Percentiles rank a stretch among this genome's conserved stretches.
phyloP scores from a whole-genome alignment of 2,329 filamentous ascomycete genomes.

The Acarospora socialis region DNA sequence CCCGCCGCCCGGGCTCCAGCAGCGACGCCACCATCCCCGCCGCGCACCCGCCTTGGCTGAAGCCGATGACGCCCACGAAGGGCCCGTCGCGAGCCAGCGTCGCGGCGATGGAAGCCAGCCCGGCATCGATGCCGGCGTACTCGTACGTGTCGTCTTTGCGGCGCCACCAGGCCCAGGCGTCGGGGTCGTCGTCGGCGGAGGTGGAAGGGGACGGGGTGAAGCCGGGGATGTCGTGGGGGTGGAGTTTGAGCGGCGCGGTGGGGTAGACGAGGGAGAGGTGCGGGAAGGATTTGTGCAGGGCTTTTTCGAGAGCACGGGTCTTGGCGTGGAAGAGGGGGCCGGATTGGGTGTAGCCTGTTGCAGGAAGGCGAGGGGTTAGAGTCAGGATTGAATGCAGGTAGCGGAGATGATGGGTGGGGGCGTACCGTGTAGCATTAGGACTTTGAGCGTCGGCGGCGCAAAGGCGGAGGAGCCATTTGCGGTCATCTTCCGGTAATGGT shows the following conservation, averaged over 20 bases:
- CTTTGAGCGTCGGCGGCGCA: slow-evolving; percentile 34
- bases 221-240: slow-evolving; percentile 53
- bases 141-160: slow-evolving; percentile 47
- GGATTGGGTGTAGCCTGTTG: slow-evolving; percentile 76
- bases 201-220: slow-evolving; percentile 37
- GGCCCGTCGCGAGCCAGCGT: slow-evolving; percentile 49
- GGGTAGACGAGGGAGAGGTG: slow-evolving; percentile 52
- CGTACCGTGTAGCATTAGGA: slow-evolving; percentile 64
- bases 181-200: slow-evolving; percentile 33
- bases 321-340: slow-evolving; percentile 74
- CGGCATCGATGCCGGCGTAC: slow-evolving; percentile 57
- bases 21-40: slow-evolving; percentile 59
- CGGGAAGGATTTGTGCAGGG: slow-evolving; percentile 59
- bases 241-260: slow-evolving; percentile 51
- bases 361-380: not conserved
- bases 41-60: slow-evolving; percentile 64
- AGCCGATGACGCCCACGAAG: slow-evolving; percentile 67
- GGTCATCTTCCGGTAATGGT: too few species aligned
- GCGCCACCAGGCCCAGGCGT: slow-evolving; percentile 76
- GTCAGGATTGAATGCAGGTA: slow-evolving; percentile 4
- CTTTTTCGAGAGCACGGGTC: slow-evolving; percentile 73
- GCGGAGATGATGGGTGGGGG: slow-evolving; percentile 3
- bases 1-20: slow-evolving; percentile 41
- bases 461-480: slow-evolving; percentile 5
- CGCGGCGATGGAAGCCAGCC: slow-evolving; percentile 48